Evolutionary conservation across 2,329 filamentous ascomycete genomes (phyloP).

Genomic region (Fusarium vanettenii): DNA sequence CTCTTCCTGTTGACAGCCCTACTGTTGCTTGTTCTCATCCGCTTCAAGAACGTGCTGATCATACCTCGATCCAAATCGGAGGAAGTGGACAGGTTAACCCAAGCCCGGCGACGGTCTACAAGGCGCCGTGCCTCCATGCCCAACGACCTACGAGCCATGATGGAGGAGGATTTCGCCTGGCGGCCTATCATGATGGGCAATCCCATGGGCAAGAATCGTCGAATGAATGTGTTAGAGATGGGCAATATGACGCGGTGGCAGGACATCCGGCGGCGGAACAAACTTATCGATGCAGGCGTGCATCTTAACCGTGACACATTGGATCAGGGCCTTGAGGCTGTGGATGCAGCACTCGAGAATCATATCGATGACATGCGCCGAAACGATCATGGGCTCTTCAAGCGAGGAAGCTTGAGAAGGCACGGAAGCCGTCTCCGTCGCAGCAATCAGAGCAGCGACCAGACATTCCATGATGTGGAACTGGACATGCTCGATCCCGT

Average conservation of each 20-base stretch:
- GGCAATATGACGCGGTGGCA: constrained; percentile 77
- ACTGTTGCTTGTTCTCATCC: constrained; percentile 70
- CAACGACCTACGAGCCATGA: constrained; percentile 51
- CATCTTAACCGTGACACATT: constrained; percentile 52
- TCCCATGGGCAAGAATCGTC: constrained; percentile 74
- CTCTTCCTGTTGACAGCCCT: constrained; percentile 73
- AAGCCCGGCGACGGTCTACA: constrained; percentile 61
- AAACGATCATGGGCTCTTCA: constrained; percentile 48
- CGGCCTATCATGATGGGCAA: constrained; percentile 78
- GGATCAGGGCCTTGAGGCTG: constrained; percentile 50
- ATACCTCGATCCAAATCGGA: constrained; percentile 70
- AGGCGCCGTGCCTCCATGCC: constrained; percentile 58
- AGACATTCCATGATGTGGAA: constrained; percentile 44
- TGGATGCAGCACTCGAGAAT: constrained; percentile 53
- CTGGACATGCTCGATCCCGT: constrained; percentile 42
- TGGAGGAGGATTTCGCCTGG: constrained; percentile 71
- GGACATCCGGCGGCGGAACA: constrained; percentile 74
- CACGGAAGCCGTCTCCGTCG: constrained; percentile 37
- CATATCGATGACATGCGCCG: constrained; percentile 51
- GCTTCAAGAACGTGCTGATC: constrained; percentile 75
- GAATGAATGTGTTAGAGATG: constrained; percentile 78
- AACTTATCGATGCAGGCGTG: constrained; percentile 61
- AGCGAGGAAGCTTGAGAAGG: constrained; percentile 41
- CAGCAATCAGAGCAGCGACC: constrained; percentile 47
- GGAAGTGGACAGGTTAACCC: constrained; percentile 65